phyloP scores from a whole-genome alignment of 495 filamentous ascomycete genomes.

The Viridothelium virens region DNA sequence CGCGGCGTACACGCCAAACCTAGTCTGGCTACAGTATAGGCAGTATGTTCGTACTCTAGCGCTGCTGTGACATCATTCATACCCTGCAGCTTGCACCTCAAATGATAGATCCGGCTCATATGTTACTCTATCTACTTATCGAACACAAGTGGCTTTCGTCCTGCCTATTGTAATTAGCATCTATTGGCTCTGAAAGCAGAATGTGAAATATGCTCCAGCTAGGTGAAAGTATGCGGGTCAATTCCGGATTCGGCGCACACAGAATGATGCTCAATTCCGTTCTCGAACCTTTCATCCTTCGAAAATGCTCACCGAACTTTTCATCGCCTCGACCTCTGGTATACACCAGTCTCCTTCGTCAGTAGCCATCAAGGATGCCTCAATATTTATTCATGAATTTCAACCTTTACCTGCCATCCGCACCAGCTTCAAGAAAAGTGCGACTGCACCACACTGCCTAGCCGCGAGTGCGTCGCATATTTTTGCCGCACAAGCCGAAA shows the following conservation, averaged over 20 bases:
- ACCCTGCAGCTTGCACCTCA: no score
- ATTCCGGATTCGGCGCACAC: background rate
- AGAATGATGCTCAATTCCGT: background rate
- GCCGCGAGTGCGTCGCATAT: slow-evolving; percentile 77
- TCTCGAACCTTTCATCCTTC: background rate
- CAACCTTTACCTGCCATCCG: slow-evolving; percentile 64
- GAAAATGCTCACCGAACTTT: slow-evolving; percentile 73
- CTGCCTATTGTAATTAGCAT: no score
- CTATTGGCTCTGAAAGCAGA: no score
- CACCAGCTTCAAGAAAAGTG: slow-evolving; percentile 86
- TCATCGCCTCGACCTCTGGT: slow-evolving; percentile 65
- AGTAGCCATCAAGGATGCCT: slow-evolving; percentile 63
- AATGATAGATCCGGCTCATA: no score
- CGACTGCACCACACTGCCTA: slow-evolving; percentile 65
- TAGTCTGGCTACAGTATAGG: no score
- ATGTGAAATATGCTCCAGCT: background rate
- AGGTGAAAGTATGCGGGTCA: background rate
- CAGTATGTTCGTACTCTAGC: no score
- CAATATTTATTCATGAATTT: slow-evolving; percentile 75
- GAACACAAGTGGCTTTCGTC: no score
- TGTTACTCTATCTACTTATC: no score
- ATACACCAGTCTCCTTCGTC: slow-evolving; percentile 56
- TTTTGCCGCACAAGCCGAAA: slow-evolving; percentile 83
- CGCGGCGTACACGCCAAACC: no score
- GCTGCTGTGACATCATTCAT: no score